A percentile compares a stretch with the other conserved stretches of the same genome.
These are phyloP conservation scores for Heliosperma pusillum DNA, from an alignment of 148 eudicot species.

Conservation along the genomic window DNA sequence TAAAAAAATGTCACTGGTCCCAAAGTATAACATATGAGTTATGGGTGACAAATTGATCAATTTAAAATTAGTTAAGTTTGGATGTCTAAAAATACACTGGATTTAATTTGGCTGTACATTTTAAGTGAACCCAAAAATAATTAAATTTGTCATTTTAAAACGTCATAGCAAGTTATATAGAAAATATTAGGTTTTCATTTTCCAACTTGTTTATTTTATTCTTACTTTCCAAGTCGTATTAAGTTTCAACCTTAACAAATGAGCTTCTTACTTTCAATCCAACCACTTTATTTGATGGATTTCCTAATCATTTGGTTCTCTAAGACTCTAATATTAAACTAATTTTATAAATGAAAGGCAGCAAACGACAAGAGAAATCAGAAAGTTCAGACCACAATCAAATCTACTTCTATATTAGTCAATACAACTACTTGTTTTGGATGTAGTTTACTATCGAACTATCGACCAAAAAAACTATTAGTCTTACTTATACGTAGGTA, in stretches of 20 bases:
- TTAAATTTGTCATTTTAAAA: too few relatives aligned
- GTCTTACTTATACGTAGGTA: too few relatives aligned
- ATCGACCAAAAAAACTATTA: too few relatives aligned
- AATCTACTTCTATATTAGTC: not conserved
- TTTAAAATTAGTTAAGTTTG: too few relatives aligned
- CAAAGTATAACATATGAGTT: too few relatives aligned
- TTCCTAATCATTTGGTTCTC: slow-evolving; percentile 13
- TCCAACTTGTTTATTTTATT: not conserved
- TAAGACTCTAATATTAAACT: slow-evolving; percentile 4
- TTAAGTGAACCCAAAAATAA: not conserved
- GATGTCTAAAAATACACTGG: not conserved
- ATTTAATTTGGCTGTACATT: not conserved
- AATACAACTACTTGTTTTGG: not conserved
- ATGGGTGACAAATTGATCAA: too few relatives aligned
- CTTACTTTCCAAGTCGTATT: not conserved
- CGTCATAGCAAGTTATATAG: too few relatives aligned
- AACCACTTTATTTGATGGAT: not conserved
- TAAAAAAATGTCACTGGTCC: not conserved
- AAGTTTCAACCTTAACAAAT: not conserved
- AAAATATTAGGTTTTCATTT: too few relatives aligned
- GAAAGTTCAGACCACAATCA: not conserved
- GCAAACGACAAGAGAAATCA: slow-evolving; percentile 17
- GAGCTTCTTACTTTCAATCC: not conserved
- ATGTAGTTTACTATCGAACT: not conserved
- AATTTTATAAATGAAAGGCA: slow-evolving; percentile 10